Evolutionary conservation across 306 rosid genomes (phyloP).

Genomic region (Dalbergia cultrata): DNA sequence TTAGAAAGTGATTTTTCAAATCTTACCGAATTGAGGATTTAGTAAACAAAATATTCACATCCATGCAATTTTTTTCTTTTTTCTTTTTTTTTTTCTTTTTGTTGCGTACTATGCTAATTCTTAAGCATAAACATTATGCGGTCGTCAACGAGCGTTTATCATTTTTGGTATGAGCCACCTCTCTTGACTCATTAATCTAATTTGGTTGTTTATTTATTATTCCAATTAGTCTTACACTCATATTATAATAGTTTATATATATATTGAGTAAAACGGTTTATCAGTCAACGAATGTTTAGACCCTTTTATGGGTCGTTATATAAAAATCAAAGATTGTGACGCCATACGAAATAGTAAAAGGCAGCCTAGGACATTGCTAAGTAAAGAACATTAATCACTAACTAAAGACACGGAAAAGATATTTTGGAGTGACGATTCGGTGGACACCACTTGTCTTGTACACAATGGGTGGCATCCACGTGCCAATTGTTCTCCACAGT

Average conservation of each 20-base stretch:
- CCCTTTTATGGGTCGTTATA: background rate
- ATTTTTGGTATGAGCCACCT: constrained; percentile 14
- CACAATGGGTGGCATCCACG: constrained; percentile 38
- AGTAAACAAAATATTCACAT: background rate
- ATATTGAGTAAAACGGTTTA: background rate
- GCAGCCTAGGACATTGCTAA: background rate
- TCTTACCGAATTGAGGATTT: too few species aligned
- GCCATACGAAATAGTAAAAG: background rate
- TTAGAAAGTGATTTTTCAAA: too few species aligned
- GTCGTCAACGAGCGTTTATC: background rate
- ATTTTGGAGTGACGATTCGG: constrained; percentile 17
- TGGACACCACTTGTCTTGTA: constrained; percentile 45
- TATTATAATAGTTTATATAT: background rate
- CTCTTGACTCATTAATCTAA: constrained; percentile 28
- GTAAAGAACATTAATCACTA: constrained; percentile 18
- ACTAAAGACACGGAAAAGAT: background rate
- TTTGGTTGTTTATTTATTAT: background rate
- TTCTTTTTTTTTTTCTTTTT: background rate
- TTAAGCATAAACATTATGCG: background rate
- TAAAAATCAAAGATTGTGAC: constrained; percentile 12
- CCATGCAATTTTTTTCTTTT: background rate
- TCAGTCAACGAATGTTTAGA: constrained; percentile 3
- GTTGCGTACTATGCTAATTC: background rate
- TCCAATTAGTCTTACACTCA: background rate
- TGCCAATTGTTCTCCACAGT: constrained; percentile 17